These are phyloP conservation scores for Capsicum pubescens DNA, from an alignment of 257 asterid species.

Conservation along the genomic window DNA sequence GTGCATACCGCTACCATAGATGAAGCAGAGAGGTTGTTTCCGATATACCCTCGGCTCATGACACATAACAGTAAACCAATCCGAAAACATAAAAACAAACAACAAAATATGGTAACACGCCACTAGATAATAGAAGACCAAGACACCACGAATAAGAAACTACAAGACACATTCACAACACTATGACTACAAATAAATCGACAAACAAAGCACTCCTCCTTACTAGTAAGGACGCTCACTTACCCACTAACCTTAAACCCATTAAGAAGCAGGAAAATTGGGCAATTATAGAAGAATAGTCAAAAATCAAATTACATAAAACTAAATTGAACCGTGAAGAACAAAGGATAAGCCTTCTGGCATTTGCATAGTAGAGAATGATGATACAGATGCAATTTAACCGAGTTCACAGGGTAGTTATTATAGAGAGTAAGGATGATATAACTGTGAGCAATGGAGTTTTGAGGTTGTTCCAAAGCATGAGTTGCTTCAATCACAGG, in stretches of 20 bases:
- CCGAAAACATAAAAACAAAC: no score
- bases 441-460: neutral
- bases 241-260: neutral
- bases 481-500: slow-evolving; percentile 4
- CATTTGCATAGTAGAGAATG: slow-evolving; percentile 14
- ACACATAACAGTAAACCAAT: no score
- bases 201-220: no score
- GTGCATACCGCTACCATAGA: no score
- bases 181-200: no score
- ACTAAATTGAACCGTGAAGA: neutral
- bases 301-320: neutral
- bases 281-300: neutral
- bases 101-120: no score
- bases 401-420: slow-evolving; percentile 1
- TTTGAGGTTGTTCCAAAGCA: neutral
- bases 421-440: neutral
- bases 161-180: no score
- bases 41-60: no score
- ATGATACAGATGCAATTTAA: neutral
- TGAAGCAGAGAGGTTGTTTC: no score
- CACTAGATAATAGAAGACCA: no score
- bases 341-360: neutral
- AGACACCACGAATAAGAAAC: no score
- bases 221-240: no score
- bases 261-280: neutral